Evolutionary conservation across 345 rosid species (phyloP).

Genomic region (Orychophragmus violaceus): DNA sequence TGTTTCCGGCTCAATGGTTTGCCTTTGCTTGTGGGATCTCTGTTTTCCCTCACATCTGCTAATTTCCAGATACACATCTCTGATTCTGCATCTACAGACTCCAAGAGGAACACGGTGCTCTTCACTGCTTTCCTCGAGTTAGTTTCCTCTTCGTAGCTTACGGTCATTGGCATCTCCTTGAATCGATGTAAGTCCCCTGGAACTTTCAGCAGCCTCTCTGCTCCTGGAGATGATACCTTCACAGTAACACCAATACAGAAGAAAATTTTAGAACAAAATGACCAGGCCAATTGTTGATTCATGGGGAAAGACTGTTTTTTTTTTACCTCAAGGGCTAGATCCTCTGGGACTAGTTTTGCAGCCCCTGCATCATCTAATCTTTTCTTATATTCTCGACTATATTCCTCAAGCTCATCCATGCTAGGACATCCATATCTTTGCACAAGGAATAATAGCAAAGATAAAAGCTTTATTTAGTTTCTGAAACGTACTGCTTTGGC

Average conservation of each 20-base stretch:
- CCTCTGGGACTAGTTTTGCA: conserved; percentile 54
- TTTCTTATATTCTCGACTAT: conserved; percentile 61
- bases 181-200: conserved; percentile 69
- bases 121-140: conserved; percentile 37
- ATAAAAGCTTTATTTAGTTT: background rate
- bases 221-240: conserved; percentile 90
- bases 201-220: conserved; percentile 72
- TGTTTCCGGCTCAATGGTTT: conserved; percentile 70
- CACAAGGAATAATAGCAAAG: background rate
- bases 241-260: conserved; percentile 2
- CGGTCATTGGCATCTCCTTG: conserved; percentile 66
- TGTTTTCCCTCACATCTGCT: conserved; percentile 78
- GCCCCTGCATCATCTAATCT: conserved; percentile 75
- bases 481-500: background rate
- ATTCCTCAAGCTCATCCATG: conserved; percentile 75
- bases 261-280: background rate
- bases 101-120: conserved; percentile 55
- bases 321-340: conserved; percentile 75
- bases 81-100: conserved; percentile 50
- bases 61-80: conserved; percentile 71
- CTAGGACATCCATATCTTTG: conserved; percentile 80
- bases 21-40: conserved; percentile 73
- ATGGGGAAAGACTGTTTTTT: conserved; percentile 1
- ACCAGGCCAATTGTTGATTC: background rate
- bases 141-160: conserved; percentile 45